Conservation (phyloP, 805 yeast genomes). For the Pichia thaimueangensis region DNA sequence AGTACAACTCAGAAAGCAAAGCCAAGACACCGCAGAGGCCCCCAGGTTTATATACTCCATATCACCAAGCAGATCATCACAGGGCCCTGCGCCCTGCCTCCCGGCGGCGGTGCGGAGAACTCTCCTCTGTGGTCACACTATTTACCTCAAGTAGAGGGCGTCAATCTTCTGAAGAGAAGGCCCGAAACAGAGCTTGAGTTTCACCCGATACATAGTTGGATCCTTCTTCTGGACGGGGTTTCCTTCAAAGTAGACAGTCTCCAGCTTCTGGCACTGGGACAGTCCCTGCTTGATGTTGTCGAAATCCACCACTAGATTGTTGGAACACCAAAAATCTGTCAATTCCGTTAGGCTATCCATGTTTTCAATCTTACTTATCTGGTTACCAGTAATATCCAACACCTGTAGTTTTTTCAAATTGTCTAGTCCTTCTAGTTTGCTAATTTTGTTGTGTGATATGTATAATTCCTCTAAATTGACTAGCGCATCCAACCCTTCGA, state of each 20-base stretch:
- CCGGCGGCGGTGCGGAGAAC: too few relatives aligned
- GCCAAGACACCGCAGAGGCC: too few relatives aligned
- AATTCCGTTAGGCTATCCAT: conserved; percentile 58
- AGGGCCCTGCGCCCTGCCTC: too few relatives aligned
- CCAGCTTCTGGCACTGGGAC: conserved; percentile 54
- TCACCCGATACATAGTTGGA: conserved; percentile 80
- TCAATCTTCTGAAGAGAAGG: conserved; percentile 77
- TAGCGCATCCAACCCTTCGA: conserved; percentile 76
- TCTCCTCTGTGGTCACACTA: too few relatives aligned
- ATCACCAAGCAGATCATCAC: too few relatives aligned
- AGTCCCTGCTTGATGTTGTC: conserved; percentile 64
- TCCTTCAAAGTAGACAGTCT: conserved; percentile 90
- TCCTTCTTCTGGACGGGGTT: conserved; percentile 76
- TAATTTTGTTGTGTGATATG: conserved; percentile 76
- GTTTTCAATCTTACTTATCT: conserved; percentile 54
- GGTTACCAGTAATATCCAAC: conserved; percentile 77
- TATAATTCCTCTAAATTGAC: conserved; percentile 78
- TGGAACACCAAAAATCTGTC: conserved; percentile 93
- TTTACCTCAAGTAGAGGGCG: conserved; percentile 66
- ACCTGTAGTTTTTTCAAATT: conserved; percentile 59
- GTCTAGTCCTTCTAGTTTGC: conserved; percentile 71
- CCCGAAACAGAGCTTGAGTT: conserved; percentile 66
- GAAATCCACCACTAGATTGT: conserved; percentile 62
- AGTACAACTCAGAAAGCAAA: too few relatives aligned
- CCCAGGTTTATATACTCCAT: too few relatives aligned